Percentiles rank a stretch among this genome's conserved stretches.
Conservation (phyloP, 116 monocot genomes). For the Thalassia testudinum region DNA sequence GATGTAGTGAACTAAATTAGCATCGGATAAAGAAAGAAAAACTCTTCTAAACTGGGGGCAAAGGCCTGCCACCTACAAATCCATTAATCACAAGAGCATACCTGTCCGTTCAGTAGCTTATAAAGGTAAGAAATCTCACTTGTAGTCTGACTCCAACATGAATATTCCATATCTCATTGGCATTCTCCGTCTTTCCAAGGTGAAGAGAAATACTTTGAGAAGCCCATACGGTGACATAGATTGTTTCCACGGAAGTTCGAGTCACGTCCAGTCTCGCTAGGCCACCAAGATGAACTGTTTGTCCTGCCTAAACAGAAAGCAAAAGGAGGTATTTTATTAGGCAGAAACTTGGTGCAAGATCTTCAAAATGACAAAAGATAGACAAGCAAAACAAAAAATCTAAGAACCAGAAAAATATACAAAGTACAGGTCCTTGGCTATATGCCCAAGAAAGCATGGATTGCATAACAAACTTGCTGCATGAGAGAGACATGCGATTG, state of each 20-base stretch:
- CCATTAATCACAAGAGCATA: too few relatives aligned
- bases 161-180: slow-evolving; percentile 51
- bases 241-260: slow-evolving; percentile 50
- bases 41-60: too few relatives aligned
- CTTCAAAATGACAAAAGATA: neutral
- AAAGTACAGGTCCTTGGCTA: too few relatives aligned
- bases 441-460: too few relatives aligned
- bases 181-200: slow-evolving; percentile 75
- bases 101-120: too few relatives aligned
- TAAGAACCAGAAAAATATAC: too few relatives aligned
- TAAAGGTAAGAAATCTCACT: slow-evolving; percentile 17
- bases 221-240: slow-evolving; percentile 78
- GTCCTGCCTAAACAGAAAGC: slow-evolving; percentile 46
- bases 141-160: slow-evolving; percentile 85
- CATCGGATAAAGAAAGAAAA: too few relatives aligned
- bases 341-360: neutral
- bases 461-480: too few relatives aligned
- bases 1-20: too few relatives aligned
- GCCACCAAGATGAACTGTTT: slow-evolving; percentile 83
- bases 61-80: too few relatives aligned
- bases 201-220: slow-evolving; percentile 80
- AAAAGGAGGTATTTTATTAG: neutral
- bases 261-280: slow-evolving; percentile 57
- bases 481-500: too few relatives aligned
- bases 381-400: neutral